phyloP scores from a whole-genome alignment of 495 filamentous ascomycete genomes.

The Hyaloscypha hepaticicola region DNA sequence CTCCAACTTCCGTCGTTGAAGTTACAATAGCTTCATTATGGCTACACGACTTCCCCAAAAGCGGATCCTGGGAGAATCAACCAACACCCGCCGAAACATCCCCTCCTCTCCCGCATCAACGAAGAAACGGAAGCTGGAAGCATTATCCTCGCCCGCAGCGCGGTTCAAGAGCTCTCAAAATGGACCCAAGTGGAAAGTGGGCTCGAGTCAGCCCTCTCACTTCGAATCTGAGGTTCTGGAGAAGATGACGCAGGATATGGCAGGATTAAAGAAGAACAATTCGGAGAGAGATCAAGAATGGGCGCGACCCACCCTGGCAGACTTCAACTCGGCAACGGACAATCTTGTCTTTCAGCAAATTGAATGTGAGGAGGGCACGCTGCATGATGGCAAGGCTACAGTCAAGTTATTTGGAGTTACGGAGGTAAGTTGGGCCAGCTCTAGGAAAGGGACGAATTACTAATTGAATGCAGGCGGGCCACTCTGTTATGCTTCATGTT shows the following conservation, averaged over 20 bases:
- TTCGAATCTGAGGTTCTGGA: constrained; percentile 95
- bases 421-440: constrained; percentile 55
- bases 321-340: constrained; percentile 69
- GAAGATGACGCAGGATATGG: constrained; percentile 90
- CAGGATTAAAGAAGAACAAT: constrained; percentile 76
- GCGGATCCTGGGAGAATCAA: constrained; percentile 49
- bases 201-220: constrained; percentile 78
- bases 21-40: constrained; percentile 28
- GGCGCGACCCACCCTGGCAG: constrained; percentile 72
- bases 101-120: constrained; percentile 35
- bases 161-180: constrained; percentile 60
- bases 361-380: constrained; percentile 84
- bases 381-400: constrained; percentile 67
- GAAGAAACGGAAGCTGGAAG: constrained; percentile 81
- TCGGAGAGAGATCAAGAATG: constrained; percentile 94
- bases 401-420: constrained; percentile 96
- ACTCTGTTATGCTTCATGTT: constrained; percentile 93
- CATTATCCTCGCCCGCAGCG: constrained; percentile 49
- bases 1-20: neutral
- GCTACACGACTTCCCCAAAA: constrained; percentile 50
- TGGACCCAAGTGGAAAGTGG: constrained; percentile 57
- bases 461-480: constrained; percentile 56
- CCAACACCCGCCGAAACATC: constrained; percentile 47
- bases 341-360: constrained; percentile 91
- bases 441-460: neutral